These are phyloP conservation scores for Penicillium argentinense DNA, from an alignment of 495 filamentous ascomycete species.

Conservation along the genomic window DNA sequence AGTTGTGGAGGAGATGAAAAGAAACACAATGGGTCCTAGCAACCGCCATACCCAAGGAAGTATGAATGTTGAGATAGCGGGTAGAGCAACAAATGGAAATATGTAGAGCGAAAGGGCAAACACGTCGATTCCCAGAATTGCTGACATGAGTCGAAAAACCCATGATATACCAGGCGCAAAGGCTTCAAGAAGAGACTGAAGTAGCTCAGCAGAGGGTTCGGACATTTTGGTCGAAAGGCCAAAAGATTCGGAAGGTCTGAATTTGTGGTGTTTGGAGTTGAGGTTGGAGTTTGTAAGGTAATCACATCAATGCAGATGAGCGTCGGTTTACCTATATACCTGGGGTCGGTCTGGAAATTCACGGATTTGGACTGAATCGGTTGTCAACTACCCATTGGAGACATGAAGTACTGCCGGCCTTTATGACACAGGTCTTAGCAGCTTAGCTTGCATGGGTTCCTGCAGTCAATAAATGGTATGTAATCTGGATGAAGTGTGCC, in stretches of 20 bases:
- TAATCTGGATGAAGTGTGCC: neutral
- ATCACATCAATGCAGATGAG: too few relatives aligned
- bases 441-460: too few relatives aligned
- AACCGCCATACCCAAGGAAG: neutral
- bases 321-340: too few relatives aligned
- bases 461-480: too few relatives aligned
- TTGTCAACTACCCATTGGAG: too few relatives aligned
- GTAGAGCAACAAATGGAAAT: neutral
- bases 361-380: too few relatives aligned
- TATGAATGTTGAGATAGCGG: constrained; percentile 2
- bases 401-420: too few relatives aligned
- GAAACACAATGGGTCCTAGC: neutral
- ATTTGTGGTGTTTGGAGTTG: neutral
- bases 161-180: neutral
- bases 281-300: neutral
- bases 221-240: constrained; percentile 2
- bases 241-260: constrained; percentile 1
- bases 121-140: neutral
- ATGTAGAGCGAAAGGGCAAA: neutral
- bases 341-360: too few relatives aligned
- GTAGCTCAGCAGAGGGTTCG: neutral
- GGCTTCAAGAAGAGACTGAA: constrained; percentile 1
- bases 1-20: neutral
- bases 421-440: too few relatives aligned
- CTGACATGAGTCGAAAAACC: constrained; percentile 1